Percentiles rank a stretch among this genome's conserved stretches.
Conservation (phyloP, 202 grass and related monocot genomes). For the Saccharum hybrid region DNA sequence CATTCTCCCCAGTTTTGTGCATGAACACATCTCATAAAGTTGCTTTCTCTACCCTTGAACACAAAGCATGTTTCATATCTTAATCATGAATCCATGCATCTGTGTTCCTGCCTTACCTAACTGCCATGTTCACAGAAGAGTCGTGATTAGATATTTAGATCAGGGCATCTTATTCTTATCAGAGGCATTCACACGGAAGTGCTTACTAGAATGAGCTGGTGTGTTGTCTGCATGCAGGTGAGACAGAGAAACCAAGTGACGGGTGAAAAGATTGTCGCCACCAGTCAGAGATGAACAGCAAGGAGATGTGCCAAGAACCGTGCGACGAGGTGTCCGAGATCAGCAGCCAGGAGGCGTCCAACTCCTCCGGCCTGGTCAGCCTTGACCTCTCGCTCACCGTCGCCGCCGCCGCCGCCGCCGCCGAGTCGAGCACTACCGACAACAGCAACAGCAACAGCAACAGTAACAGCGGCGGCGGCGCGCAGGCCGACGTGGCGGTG, state of each 20-base stretch:
- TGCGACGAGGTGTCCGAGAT: constrained; percentile 62
- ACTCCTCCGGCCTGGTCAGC: constrained; percentile 39
- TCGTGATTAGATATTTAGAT: constrained; percentile 29
- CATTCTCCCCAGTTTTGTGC: constrained; percentile 17
- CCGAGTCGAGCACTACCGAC: constrained; percentile 68
- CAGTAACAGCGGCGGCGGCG: not conserved
- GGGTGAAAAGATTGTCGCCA: constrained; percentile 16
- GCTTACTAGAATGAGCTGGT: constrained; percentile 23
- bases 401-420: constrained; percentile 20
- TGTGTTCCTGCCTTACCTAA: constrained; percentile 33
- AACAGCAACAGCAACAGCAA: constrained; percentile 63
- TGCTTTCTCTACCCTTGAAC: constrained; percentile 19
- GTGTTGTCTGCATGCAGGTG: constrained; percentile 47
- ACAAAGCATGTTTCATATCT: constrained; percentile 3
- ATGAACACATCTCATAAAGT: constrained; percentile 9
- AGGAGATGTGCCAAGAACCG: constrained; percentile 43
- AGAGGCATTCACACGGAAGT: not conserved
- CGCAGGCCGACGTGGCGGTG: not conserved
- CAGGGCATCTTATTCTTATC: constrained; percentile 36
- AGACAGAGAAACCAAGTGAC: constrained; percentile 16
- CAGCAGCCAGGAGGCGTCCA: constrained; percentile 64
- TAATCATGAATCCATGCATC: constrained; percentile 34
- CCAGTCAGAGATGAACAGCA: constrained; percentile 49
- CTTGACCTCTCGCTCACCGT: constrained; percentile 64
- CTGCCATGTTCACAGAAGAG: constrained; percentile 41